These are phyloP conservation scores for Chlamydomonas incerta DNA, from an alignment of 139 green algal genomes.

Conservation along the genomic window DNA sequence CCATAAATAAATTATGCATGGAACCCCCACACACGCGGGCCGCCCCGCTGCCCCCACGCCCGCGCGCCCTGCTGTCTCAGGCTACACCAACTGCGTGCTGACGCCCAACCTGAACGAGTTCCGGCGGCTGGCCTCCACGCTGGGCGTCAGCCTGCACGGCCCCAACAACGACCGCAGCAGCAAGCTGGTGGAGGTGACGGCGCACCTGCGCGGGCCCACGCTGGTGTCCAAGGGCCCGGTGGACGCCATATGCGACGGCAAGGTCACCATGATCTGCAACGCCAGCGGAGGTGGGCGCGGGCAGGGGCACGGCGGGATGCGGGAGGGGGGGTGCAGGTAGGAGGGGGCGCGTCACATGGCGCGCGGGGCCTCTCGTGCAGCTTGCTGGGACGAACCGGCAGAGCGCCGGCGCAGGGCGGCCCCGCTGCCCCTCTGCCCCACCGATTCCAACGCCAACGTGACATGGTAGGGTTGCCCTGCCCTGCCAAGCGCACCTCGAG, in stretches of 20 bases:
- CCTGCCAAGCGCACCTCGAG: not conserved
- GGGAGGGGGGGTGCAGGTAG: no score
- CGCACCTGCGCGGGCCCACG: constrained; percentile 46
- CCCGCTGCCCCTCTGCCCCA: no score
- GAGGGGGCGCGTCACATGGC: no score
- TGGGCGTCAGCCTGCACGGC: constrained; percentile 59
- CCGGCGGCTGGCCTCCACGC: constrained; percentile 55
- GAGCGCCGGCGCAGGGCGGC: no score
- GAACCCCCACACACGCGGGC: no score
- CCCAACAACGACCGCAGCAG: constrained; percentile 50
- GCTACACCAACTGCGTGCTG: constrained; percentile 61
- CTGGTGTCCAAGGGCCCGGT: constrained; percentile 56
- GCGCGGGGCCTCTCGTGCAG: no score
- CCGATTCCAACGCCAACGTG: no score
- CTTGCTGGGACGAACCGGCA: no score
- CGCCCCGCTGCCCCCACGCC: no score
- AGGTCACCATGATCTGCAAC: constrained; percentile 48
- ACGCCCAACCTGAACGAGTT: constrained; percentile 79
- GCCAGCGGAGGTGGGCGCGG: constrained; percentile 46
- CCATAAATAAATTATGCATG: no score
- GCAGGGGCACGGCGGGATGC: not conserved
- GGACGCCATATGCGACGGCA: constrained; percentile 52
- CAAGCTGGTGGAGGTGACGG: constrained; percentile 51
- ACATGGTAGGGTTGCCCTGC: no score
- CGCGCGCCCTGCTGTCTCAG: not conserved